Base-by-base conservation (phyloP, 1,139 yeast species). In the Meyerozyma carpophila region DNA sequence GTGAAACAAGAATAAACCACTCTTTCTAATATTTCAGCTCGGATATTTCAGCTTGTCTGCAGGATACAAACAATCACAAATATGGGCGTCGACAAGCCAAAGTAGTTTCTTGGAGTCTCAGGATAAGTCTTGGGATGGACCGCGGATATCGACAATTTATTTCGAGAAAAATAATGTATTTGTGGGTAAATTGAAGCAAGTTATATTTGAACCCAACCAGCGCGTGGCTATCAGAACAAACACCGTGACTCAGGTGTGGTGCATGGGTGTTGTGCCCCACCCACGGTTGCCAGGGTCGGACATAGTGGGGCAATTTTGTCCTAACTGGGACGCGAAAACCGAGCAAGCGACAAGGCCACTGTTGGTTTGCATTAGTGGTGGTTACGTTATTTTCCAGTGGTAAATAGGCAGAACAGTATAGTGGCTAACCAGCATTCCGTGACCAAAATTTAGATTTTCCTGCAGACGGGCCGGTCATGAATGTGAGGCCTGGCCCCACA, bases 171-270 rank as follows among this genome's bases (percentile, higher is more conserved):
- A 31, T 2, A 13, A 8, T 2, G 34, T 13, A 6, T 31, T 3
- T 13, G 21, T 31, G 34, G 9, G 8, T 5, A 5, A 21, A 21
- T 14, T 13, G 34, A 31, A 13, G 14, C 20, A 13, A 13, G 20
- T 31, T 31, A 31, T 31, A 31, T 14, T 31, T 31, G 16, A n/a
- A 27, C 7, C 29, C 29, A 27, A 27, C 34, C 34, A 31, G 20
- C 16, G 34, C 34, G 34, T 31, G 34, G 34, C 34, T 31, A 31
- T 31, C 34, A 8, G 29, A 31, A 31, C 34, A 13, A 31, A 31
- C 34, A 31, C 34, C 34, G 34, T 31, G 34, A 31, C 34, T 31
- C 34, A 31, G 34, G 20, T 31, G 14, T 14, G 34, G 34, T 31
- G 34, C 8, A 13, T 16, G 34, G 34, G 34, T 31, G 34, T 31